Percentiles rank a stretch among this genome's conserved stretches.
phyloP scores from a whole-genome alignment of 202 grass and related monocot genomes.

The Elaeis oleifera region DNA sequence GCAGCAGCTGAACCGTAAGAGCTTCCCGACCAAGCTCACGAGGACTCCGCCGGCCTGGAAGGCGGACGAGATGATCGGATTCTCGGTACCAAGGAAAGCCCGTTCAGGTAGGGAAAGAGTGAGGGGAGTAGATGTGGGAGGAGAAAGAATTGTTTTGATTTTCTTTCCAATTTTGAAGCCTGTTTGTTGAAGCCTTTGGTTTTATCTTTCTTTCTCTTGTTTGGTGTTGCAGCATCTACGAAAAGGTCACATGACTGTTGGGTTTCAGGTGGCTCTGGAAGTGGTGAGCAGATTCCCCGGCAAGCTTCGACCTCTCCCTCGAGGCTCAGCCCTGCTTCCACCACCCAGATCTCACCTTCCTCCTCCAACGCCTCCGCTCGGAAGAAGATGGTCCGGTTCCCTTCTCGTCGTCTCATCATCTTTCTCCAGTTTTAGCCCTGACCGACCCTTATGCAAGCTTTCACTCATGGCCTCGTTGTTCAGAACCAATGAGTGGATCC shows the following conservation, averaged over 20 bases:
- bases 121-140: not conserved
- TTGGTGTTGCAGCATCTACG: constrained; percentile 38
- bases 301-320: constrained; percentile 44
- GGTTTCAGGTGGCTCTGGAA: constrained; percentile 37
- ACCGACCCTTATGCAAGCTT: too few species aligned
- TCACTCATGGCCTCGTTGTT: not conserved
- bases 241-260: constrained; percentile 81
- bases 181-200: not conserved
- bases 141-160: not conserved
- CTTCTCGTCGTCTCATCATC: not conserved
- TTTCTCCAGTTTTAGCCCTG: constrained; percentile 9
- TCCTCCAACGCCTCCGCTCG: constrained; percentile 40
- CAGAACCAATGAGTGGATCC: constrained; percentile 49
- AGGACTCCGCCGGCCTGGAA: constrained; percentile 51
- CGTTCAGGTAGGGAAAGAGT: constrained; percentile 44
- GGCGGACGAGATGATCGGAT: constrained; percentile 94
- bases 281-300: constrained; percentile 41
- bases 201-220: not conserved
- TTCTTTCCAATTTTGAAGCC: not conserved
- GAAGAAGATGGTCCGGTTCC: constrained; percentile 58
- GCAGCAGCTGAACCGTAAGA: constrained; percentile 53
- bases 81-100: constrained; percentile 81
- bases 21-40: constrained; percentile 19
- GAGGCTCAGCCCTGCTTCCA: constrained; percentile 64
- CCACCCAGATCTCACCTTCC: constrained; percentile 35